Percentiles rank a stretch among this genome's conserved stretches.
Conservation (phyloP, 306 rosid species). For the Malus fusca region DNA sequence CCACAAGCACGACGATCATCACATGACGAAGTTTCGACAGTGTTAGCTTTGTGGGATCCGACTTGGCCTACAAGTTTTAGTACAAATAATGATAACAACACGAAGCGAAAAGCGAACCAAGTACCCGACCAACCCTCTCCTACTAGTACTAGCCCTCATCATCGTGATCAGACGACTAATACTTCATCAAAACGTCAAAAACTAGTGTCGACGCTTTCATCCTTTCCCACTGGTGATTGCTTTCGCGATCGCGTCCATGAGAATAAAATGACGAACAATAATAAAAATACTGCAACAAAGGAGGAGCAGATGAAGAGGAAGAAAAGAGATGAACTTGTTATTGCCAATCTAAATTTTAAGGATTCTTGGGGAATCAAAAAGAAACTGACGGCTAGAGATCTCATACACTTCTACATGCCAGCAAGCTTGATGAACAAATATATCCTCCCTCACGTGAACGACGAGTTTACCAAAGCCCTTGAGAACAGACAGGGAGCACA, state of each 20-base stretch:
- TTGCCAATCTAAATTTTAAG: too few species aligned
- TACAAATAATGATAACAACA: neutral
- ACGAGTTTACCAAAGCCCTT: neutral
- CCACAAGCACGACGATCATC: neutral
- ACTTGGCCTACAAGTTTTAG: neutral
- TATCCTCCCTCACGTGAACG: neutral
- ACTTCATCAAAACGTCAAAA: neutral
- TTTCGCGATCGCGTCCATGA: neutral
- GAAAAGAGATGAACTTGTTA: too few species aligned
- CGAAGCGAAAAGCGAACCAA: neutral
- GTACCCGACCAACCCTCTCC: neutral
- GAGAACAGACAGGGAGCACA: neutral
- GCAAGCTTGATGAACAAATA: neutral
- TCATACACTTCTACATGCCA: neutral
- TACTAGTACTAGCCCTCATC: neutral
- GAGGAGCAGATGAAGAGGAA: neutral
- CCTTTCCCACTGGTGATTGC: neutral
- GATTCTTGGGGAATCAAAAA: neutral
- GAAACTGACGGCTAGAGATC: neutral
- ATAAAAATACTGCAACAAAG: neutral
- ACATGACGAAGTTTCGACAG: neutral
- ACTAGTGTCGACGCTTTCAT: neutral
- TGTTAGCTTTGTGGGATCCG: neutral
- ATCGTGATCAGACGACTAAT: neutral
- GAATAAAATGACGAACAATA: neutral